Base-by-base conservation (phyloP, 805 yeast genomes). In the Yarrowia bubula region DNA sequence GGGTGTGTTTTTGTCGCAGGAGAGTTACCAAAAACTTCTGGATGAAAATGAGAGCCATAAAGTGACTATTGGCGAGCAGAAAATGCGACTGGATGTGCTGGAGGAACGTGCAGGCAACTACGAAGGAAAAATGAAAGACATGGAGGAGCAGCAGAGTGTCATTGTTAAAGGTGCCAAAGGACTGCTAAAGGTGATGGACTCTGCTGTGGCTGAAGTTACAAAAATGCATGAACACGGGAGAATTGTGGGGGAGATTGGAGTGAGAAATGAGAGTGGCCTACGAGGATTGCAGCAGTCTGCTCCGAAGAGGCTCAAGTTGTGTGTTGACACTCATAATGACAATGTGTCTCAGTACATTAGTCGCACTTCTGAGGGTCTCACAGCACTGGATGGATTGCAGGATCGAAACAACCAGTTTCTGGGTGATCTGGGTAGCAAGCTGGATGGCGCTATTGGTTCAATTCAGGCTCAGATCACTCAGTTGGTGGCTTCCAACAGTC, bases 1-100 rank as follows among this genome's bases (percentile, higher is more conserved):
- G 6, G 90, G 91, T 5, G 83, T 89, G 15, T 86, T 82, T 70
- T 74, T 89, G 68, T 81, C 88, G 18, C 78, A 78, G 32, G 82
- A 78, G 35, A 81, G 81, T 66, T 84, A 70, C 42, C 71, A 75
- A 22, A 82, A 74, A 76, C 76, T 68, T 66, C 76, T 72, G 44
- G 81, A 74, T 63, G 83, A 76, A 73, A 81, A 73, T 70, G 86
- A 83, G 71, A 82, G 85, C 70, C 75, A 83, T 35, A 74, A 79
- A 31, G 77, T 82, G 8, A 75, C 79, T 57, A 78, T 80, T 18
- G 83, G 78, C 32, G 87, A 84, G 67, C 83, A 82, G 67, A 79
- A 81, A 64, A 73, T 79, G 15, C 76, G 79, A 58, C 75, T 82
- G 10, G 79, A 77, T 51, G 79, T 80, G 1, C 74, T 82, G 68